phyloP scores from a whole-genome alignment of 2,329 filamentous ascomycete species.

The Leptographium galeiforme region DNA sequence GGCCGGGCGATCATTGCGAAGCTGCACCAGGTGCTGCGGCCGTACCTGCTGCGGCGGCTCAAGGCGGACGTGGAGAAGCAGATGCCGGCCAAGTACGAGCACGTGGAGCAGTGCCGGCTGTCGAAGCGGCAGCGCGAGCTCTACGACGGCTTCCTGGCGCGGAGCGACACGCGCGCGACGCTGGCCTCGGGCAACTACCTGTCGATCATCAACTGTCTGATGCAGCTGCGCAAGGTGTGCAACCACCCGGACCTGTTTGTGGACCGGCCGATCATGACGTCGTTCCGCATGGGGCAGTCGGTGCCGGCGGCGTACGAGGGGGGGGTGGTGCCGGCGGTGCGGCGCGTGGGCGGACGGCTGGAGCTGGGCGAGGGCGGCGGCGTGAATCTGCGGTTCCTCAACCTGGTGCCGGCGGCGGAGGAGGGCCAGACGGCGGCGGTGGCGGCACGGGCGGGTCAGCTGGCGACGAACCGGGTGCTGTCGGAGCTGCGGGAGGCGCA shows the following conservation, averaged over 20 bases:
- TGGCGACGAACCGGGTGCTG: conserved; percentile 57
- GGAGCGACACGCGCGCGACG: conserved; percentile 78
- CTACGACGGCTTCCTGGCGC: conserved; percentile 91
- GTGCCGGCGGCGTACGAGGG: conserved; percentile 58
- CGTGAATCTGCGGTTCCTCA: conserved; percentile 66
- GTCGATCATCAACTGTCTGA: conserved; percentile 94
- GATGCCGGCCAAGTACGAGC: conserved; percentile 96
- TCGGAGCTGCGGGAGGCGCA: conserved; percentile 62
- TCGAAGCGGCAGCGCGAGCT: conserved; percentile 91
- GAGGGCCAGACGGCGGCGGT: conserved; percentile 47
- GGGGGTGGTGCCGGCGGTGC: conserved; percentile 55
- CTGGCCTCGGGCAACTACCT: conserved; percentile 89
- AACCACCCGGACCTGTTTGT: conserved; percentile 97
- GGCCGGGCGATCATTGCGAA: conserved; percentile 84
- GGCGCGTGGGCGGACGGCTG: conserved; percentile 33
- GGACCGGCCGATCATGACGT: conserved; percentile 90
- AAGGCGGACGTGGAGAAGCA: conserved; percentile 98
- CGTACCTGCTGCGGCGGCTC: conserved; percentile 77
- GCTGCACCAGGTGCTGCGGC: conserved; percentile 83
- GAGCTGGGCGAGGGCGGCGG: too few relatives aligned
- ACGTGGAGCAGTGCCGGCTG: conserved; percentile 87
- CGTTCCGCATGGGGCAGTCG: conserved; percentile 79
- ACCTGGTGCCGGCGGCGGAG: conserved; percentile 59
- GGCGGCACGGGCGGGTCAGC: conserved; percentile 44
- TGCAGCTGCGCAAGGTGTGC: conserved; percentile 95